Percentiles rank a stretch among this genome's conserved stretches.
Evolutionary conservation across 179 eudicot genomes (phyloP).

Genomic region (Beta lomatogona): DNA sequence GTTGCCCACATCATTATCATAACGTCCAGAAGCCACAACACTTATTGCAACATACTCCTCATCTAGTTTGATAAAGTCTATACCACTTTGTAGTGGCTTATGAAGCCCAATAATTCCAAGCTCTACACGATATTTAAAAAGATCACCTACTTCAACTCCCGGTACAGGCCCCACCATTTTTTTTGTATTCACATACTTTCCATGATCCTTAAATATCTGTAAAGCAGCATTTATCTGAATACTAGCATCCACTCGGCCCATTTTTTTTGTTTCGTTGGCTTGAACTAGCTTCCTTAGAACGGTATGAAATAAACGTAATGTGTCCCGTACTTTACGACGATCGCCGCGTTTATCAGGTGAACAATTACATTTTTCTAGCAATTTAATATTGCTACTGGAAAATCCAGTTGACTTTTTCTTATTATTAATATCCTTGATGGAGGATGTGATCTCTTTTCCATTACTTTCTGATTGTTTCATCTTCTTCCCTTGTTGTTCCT

Average conservation of each 20-base stretch:
- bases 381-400: slow-evolving; percentile 9
- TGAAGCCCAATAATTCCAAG: slow-evolving; percentile 83
- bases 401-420: slow-evolving; percentile 23
- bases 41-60: slow-evolving; percentile 55
- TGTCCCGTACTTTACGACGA: slow-evolving; percentile 68
- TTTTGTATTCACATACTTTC: slow-evolving; percentile 48
- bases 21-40: slow-evolving; percentile 79
- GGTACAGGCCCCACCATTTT: slow-evolving; percentile 63
- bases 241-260: slow-evolving; percentile 20
- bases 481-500: slow-evolving; percentile 9
- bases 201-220: slow-evolving; percentile 42
- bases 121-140: slow-evolving; percentile 74
- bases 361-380: slow-evolving; percentile 8
- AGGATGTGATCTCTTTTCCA: background rate
- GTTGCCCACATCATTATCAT: slow-evolving; percentile 60
- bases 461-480: background rate
- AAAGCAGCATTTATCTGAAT: slow-evolving; percentile 34
- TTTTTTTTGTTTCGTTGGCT: slow-evolving; percentile 52
- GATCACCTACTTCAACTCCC: slow-evolving; percentile 85
- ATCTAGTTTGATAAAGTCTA: slow-evolving; percentile 54
- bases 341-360: slow-evolving; percentile 40
- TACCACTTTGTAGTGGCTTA: slow-evolving; percentile 63
- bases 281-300: slow-evolving; percentile 64
- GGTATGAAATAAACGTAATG: slow-evolving; percentile 54
- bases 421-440: slow-evolving; percentile 22